Conservation (phyloP, 176 grass and related monocot genomes). For the maize (Zea mays) region Zm-B73-REFERENCE-NAM-5.0 NC_050101.1:178281001-178281500, state of each 20-base stretch:
- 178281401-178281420: no score
- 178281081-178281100: not conserved
- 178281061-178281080: not conserved
- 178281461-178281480: no score
- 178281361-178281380: no score
- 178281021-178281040: slow-evolving; percentile 31
- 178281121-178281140: slow-evolving; percentile 23
- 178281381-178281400: no score
- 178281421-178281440: no score
- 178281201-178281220: slow-evolving; percentile 66
- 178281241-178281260: slow-evolving; percentile 22
- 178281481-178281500: no score
- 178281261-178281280: no score
- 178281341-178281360: no score
- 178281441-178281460: no score
- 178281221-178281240: slow-evolving; percentile 24
- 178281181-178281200: slow-evolving; percentile 37
- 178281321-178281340: no score
- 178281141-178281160: slow-evolving; percentile 42
- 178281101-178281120: not conserved
- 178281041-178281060: slow-evolving; percentile 24
- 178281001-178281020: slow-evolving; percentile 29
- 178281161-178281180: not conserved
- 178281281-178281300: no score
- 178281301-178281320: no score